These are phyloP conservation scores for Aspergillus avenaceus DNA, from an alignment of 495 filamentous ascomycete species.

Conservation along the genomic window DNA sequence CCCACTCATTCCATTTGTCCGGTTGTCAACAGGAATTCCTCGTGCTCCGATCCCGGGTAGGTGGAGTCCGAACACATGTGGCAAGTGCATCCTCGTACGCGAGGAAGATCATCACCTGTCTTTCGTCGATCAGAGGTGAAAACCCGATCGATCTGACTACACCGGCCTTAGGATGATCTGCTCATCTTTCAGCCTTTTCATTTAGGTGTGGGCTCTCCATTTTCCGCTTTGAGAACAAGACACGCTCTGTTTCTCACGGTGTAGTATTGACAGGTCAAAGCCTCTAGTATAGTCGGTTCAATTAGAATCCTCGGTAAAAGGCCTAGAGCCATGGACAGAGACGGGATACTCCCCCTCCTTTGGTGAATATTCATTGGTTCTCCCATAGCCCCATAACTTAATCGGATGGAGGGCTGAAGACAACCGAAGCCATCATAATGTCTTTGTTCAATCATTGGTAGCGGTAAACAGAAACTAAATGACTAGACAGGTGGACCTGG, in stretches of 20 bases:
- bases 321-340: slow-evolving; percentile 5
- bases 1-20: slow-evolving; percentile 7
- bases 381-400: slow-evolving; percentile 9
- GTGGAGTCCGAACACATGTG: slow-evolving; percentile 16
- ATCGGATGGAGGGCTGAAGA: slow-evolving; percentile 14
- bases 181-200: too few species aligned
- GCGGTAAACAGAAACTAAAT: background rate
- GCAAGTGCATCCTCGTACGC: slow-evolving; percentile 13
- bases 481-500: slow-evolving; percentile 4
- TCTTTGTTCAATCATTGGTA: slow-evolving; percentile 17
- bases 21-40: slow-evolving; percentile 4
- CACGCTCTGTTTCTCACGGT: too few species aligned
- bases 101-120: slow-evolving; percentile 4
- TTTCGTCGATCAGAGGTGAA: slow-evolving; percentile 10
- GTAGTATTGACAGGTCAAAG: slow-evolving; percentile 1
- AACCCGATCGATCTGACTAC: too few species aligned
- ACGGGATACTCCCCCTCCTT: slow-evolving; percentile 2
- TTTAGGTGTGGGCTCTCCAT: too few species aligned
- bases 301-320: slow-evolving; percentile 4
- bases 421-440: slow-evolving; percentile 11
- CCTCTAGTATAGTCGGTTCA: slow-evolving; percentile 10
- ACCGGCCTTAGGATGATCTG: too few species aligned
- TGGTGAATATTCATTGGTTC: slow-evolving; percentile 13
- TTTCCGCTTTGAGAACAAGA: too few species aligned
- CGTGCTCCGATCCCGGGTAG: slow-evolving; percentile 1